These are phyloP conservation scores for Apiospora kogelbergensis DNA, from an alignment of 2,329 filamentous ascomycete genomes.

Conservation along the genomic window DNA sequence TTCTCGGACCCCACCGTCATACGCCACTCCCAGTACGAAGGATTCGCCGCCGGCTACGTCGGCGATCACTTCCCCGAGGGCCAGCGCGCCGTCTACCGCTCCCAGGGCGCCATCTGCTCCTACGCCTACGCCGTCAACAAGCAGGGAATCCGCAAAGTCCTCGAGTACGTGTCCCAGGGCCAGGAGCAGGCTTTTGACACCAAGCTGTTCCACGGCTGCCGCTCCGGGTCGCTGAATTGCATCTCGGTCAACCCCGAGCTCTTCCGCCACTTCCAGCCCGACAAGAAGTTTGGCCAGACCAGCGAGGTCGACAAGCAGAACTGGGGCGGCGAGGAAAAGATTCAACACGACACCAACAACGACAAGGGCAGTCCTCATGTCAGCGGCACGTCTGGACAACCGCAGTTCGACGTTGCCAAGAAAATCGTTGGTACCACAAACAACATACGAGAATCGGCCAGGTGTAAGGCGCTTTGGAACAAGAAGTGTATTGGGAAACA, in stretches of 20 bases:
- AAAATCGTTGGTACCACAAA: conserved; percentile 31
- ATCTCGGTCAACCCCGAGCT: conserved; percentile 37
- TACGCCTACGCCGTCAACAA: conserved; percentile 31
- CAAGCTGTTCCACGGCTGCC: conserved; percentile 31
- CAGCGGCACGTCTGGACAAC: neutral
- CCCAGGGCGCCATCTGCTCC: conserved; percentile 28
- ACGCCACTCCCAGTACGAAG: conserved; percentile 6
- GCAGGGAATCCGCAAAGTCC: conserved; percentile 31
- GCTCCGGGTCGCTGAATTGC: conserved; percentile 28
- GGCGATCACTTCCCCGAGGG: conserved; percentile 15
- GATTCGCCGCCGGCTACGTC: conserved; percentile 19
- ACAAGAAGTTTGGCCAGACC: conserved; percentile 21
- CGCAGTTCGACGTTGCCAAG: conserved; percentile 24
- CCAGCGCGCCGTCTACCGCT: conserved; percentile 25
- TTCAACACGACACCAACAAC: neutral
- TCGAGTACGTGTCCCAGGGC: conserved; percentile 27
- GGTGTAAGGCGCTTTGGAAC: conserved; percentile 33
- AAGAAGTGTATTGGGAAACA: neutral
- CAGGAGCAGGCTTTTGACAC: conserved; percentile 36
- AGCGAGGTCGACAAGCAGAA: conserved; percentile 20
- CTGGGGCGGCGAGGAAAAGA: conserved; percentile 13
- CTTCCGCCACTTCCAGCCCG: conserved; percentile 35
- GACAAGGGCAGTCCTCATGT: neutral
- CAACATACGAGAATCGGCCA: conserved; percentile 34
- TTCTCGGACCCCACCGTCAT: conserved; percentile 22